phyloP scores from a whole-genome alignment of 345 rosid genomes.

The Sapria himalayana region DNA sequence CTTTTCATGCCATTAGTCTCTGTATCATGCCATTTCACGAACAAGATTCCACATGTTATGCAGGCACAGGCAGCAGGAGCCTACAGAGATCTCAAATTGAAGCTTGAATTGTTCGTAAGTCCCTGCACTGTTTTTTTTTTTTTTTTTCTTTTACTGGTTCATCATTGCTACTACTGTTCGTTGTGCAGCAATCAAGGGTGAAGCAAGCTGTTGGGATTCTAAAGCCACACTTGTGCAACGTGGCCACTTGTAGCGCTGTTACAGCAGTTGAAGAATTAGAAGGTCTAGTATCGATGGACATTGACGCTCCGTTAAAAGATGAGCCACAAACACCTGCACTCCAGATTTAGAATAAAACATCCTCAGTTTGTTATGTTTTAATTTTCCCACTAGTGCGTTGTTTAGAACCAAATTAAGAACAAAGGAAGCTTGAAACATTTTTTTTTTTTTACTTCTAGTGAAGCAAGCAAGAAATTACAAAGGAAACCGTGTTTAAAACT shows the following conservation, averaged over 20 bases:
- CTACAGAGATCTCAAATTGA: slow-evolving; percentile 32
- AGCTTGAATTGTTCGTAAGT: slow-evolving; percentile 47
- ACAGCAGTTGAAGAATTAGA: slow-evolving; percentile 45
- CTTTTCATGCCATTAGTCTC: too few relatives aligned
- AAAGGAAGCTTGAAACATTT: too few relatives aligned
- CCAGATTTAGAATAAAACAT: too few relatives aligned
- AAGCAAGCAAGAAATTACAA: too few relatives aligned
- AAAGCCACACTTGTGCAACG: slow-evolving; percentile 21
- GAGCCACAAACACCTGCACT: slow-evolving; percentile 10
- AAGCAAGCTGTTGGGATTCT: slow-evolving; percentile 23
- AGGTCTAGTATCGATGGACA: slow-evolving; percentile 32
- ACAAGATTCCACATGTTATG: slow-evolving; percentile 6
- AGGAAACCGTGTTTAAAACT: too few relatives aligned
- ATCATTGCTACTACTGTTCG: slow-evolving; percentile 3
- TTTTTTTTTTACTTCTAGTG: too few relatives aligned
- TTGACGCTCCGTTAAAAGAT: slow-evolving; percentile 12
- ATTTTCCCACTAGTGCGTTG: too few relatives aligned
- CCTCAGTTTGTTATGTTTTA: too few relatives aligned
- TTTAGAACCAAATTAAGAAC: too few relatives aligned
- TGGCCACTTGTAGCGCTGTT: slow-evolving; percentile 12
- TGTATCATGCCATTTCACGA: slow-evolving; percentile 7
- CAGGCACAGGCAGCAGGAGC: slow-evolving; percentile 9
- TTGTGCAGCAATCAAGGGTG: slow-evolving; percentile 39
- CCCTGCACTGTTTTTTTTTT: neutral
- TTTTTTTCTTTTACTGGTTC: neutral